Evolutionary conservation across 2,329 filamentous ascomycete genomes (phyloP).

Genomic region (Botryotinia calthae): DNA sequence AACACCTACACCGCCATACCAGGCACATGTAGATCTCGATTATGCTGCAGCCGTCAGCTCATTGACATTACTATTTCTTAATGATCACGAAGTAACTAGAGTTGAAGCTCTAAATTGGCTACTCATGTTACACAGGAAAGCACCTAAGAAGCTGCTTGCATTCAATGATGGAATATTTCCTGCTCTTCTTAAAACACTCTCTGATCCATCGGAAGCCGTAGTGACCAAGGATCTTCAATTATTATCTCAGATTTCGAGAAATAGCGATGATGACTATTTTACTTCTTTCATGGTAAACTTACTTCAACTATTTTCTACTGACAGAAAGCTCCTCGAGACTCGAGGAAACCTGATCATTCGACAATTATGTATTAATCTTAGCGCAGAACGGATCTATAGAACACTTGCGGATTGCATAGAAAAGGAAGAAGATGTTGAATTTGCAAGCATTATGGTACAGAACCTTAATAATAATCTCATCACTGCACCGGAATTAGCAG

Average conservation of each 20-base stretch:
- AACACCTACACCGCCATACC: slow-evolving; percentile 42
- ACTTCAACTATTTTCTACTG: slow-evolving; percentile 91
- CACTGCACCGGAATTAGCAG: slow-evolving; percentile 88
- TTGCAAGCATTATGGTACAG: slow-evolving; percentile 99
- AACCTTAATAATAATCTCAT: slow-evolving; percentile 99
- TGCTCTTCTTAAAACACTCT: slow-evolving; percentile 90
- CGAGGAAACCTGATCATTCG: slow-evolving; percentile 95
- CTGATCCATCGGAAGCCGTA: slow-evolving; percentile 90
- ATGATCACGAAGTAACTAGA: slow-evolving; percentile 93
- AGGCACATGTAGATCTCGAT: slow-evolving; percentile 72
- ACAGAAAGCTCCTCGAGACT: slow-evolving; percentile 85
- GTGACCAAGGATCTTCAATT: slow-evolving; percentile 93
- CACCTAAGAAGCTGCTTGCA: slow-evolving; percentile 85
- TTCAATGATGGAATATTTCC: slow-evolving; percentile 98
- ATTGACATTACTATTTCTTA: slow-evolving; percentile 87
- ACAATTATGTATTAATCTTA: slow-evolving; percentile 88
- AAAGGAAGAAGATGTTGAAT: slow-evolving; percentile 96
- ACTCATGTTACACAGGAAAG: slow-evolving; percentile 96
- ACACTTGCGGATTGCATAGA: slow-evolving; percentile 95
- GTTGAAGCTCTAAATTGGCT: slow-evolving; percentile 94
- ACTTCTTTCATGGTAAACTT: slow-evolving; percentile 98
- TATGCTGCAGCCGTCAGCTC: slow-evolving; percentile 94
- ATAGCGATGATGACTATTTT: slow-evolving; percentile 97
- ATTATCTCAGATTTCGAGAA: slow-evolving; percentile 91
- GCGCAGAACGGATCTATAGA: slow-evolving; percentile 91